phyloP scores from a whole-genome alignment of 441 rosid genomes.

The Geranium incanum region DNA sequence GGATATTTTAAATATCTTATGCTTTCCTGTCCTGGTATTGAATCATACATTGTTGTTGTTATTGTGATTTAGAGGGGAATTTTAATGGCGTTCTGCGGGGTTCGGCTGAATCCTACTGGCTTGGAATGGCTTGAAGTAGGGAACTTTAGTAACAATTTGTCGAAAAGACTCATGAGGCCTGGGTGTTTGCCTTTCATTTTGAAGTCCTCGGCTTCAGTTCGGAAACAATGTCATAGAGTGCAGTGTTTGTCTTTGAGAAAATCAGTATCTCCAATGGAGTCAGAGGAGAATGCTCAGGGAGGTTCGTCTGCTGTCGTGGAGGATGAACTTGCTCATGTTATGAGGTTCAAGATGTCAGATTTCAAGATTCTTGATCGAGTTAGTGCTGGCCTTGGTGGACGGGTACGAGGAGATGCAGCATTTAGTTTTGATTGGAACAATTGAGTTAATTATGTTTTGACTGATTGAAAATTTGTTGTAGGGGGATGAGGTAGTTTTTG shows the following conservation, averaged over 20 bases:
- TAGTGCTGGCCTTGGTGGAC: conserved; percentile 77
- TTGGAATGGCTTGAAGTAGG: conserved; percentile 28
- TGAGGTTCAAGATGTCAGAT: conserved; percentile 69
- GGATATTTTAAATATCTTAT: not conserved
- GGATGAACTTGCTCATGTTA: conserved; percentile 52
- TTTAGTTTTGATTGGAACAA: not conserved
- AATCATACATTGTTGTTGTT: not conserved
- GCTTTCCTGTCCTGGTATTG: no score
- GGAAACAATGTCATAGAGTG: conserved; percentile 21
- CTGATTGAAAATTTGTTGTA: conserved; percentile 24
- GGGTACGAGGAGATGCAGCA: conserved; percentile 38
- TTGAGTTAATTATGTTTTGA: not conserved
- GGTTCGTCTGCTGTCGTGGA: conserved; percentile 25
- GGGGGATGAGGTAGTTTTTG: conserved; percentile 82
- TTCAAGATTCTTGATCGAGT: conserved; percentile 66
- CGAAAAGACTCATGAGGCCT: conserved; percentile 27
- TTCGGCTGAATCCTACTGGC: conserved; percentile 29
- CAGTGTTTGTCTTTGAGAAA: conserved; percentile 38
- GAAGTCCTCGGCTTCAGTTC: conserved; percentile 15
- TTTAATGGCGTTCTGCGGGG: conserved; percentile 45
- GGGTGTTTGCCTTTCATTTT: conserved; percentile 18
- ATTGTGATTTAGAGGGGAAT: no score
- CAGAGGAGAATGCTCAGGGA: conserved; percentile 27
- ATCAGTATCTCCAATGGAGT: conserved; percentile 31
- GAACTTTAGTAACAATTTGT: conserved; percentile 26